Conservation (phyloP, 805 yeast genomes). For the Cyberlindnera misumaiensis region DNA sequence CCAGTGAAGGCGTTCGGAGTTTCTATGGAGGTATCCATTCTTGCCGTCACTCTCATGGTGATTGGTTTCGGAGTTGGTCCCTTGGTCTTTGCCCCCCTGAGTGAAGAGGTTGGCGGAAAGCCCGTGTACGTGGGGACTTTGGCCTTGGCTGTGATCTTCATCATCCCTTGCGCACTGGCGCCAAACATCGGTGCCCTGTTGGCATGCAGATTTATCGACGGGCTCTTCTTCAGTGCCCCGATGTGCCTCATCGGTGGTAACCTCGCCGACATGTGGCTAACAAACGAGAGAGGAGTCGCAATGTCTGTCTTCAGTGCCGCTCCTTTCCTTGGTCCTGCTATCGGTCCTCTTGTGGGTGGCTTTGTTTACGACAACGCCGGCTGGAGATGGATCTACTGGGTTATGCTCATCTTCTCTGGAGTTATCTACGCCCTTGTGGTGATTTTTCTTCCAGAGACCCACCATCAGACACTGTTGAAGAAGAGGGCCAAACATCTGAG, state of each 20-base stretch:
- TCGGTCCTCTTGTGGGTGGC: constrained; percentile 61
- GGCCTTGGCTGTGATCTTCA: constrained; percentile 51
- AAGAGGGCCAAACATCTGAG: constrained; percentile 46
- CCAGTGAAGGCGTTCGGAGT: constrained; percentile 46
- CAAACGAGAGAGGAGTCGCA: constrained; percentile 57
- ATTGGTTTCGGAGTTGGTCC: constrained; percentile 69
- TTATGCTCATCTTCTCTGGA: constrained; percentile 57
- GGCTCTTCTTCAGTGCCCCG: constrained; percentile 70
- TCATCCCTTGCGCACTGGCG: constrained; percentile 49
- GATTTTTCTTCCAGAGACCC: constrained; percentile 58
- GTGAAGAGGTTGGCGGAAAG: constrained; percentile 60
- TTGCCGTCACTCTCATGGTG: constrained; percentile 59
- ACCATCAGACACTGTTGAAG: constrained; percentile 44
- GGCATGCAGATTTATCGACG: constrained; percentile 60
- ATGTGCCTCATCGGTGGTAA: constrained; percentile 75
- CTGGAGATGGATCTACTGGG: constrained; percentile 71
- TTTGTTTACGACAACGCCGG: constrained; percentile 39
- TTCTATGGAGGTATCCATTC: constrained; percentile 47
- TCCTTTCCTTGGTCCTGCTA: constrained; percentile 63
- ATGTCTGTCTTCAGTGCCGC: constrained; percentile 59
- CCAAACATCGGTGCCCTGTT: constrained; percentile 56
- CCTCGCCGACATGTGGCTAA: constrained; percentile 61
- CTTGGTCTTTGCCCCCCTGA: constrained; percentile 56
- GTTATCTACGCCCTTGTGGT: constrained; percentile 39
- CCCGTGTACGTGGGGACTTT: constrained; percentile 54